These are phyloP conservation scores for Aspergillus arachidicola DNA, from an alignment of 2,329 filamentous ascomycete species.

Conservation along the genomic window DNA sequence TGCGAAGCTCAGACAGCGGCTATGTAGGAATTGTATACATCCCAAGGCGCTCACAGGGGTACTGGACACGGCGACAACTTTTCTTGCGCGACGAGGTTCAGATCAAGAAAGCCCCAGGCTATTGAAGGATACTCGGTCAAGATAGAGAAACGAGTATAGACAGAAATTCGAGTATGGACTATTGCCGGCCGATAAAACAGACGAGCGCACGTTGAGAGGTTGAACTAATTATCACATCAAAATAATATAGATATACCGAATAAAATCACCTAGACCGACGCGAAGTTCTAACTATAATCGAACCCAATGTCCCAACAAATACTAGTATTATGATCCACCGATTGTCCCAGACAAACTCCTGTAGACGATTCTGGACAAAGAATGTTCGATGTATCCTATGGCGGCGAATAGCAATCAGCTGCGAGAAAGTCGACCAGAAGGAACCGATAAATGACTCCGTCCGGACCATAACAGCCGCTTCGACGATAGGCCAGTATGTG, in stretches of 20 bases:
- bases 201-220: too few relatives aligned
- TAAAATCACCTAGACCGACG: not conserved
- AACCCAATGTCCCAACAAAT: not conserved
- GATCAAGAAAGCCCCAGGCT: too few relatives aligned
- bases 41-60: too few relatives aligned
- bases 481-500: not conserved
- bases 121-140: too few relatives aligned
- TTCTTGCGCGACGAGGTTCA: too few relatives aligned
- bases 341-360: not conserved
- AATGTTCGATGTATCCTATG: not conserved
- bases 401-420: not conserved
- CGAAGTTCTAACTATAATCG: not conserved
- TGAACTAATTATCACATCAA: not conserved
- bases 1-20: too few relatives aligned
- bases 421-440: not conserved
- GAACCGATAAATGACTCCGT: not conserved
- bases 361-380: not conserved
- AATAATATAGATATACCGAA: not conserved
- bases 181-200: too few relatives aligned
- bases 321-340: not conserved
- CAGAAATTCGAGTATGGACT: too few relatives aligned
- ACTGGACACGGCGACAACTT: too few relatives aligned
- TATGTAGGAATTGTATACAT: too few relatives aligned
- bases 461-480: not conserved
- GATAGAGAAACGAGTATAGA: too few relatives aligned